Evolutionary conservation across 208 protist species (phyloP).

Genomic region (Acanthamoeba healyi): DNA sequence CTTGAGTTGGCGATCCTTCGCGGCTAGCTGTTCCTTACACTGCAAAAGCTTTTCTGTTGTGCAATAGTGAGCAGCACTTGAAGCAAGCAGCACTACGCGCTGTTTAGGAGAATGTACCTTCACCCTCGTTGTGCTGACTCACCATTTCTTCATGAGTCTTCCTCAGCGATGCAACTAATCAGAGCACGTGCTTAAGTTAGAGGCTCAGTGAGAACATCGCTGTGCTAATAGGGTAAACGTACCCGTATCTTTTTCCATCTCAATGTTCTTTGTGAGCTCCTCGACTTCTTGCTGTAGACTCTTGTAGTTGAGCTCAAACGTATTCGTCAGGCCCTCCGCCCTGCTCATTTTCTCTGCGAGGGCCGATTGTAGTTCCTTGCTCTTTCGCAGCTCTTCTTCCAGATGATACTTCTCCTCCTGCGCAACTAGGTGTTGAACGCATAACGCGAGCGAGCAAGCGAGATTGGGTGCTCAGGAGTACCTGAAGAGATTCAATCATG

Average conservation of each 20-base stretch:
- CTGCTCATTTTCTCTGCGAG: neutral
- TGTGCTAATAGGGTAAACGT: neutral
- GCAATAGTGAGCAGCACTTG: too few relatives aligned
- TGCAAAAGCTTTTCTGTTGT: too few relatives aligned
- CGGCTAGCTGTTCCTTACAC: neutral
- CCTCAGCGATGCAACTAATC: neutral
- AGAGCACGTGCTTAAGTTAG: neutral
- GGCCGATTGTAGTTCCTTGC: neutral
- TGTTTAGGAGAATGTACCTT: too few relatives aligned
- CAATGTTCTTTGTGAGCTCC: neutral
- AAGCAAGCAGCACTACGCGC: too few relatives aligned
- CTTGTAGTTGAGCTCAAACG: neutral
- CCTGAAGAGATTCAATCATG: neutral
- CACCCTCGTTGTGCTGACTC: neutral
- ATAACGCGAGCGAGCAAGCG: neutral
- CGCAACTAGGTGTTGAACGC: neutral
- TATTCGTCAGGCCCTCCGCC: neutral
- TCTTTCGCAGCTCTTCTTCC: neutral
- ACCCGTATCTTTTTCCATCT: conserved; percentile 8
- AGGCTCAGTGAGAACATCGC: neutral
- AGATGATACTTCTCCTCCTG: neutral
- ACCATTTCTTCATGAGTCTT: neutral
- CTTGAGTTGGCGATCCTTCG: neutral
- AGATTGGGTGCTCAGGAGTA: neutral
- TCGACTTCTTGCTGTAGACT: neutral